phyloP scores from a whole-genome alignment of 805 yeast species.

The Ogataea parapolymorpha region DNA sequence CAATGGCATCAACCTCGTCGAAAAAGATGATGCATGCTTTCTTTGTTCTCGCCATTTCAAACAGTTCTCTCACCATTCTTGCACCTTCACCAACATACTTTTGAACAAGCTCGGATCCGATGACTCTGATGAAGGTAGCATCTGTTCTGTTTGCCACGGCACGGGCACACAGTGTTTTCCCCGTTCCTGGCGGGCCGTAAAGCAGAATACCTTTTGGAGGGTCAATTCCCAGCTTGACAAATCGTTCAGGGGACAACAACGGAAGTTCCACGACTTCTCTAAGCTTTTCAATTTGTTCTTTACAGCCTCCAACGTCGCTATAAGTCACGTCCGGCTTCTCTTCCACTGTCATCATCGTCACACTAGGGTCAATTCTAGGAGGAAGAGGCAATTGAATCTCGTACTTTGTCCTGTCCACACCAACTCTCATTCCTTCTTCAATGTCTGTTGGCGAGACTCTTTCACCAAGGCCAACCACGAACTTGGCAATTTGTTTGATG shows the following conservation, averaged over 20 bases:
- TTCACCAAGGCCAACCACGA: constrained; percentile 95
- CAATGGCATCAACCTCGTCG: constrained; percentile 98
- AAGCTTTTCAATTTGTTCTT: constrained; percentile 94
- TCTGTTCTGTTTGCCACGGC: constrained; percentile 99
- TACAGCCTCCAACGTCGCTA: constrained; percentile 97
- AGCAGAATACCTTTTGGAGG: constrained; percentile 97
- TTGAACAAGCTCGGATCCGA: constrained; percentile 97
- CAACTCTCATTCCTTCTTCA: constrained; percentile 99
- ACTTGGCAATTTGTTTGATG: constrained; percentile 96
- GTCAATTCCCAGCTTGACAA: constrained; percentile 94
- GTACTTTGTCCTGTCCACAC: constrained; percentile 96
- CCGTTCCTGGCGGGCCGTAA: constrained; percentile 99
- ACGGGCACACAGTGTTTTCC: constrained; percentile 96
- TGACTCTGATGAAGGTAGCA: constrained; percentile 96
- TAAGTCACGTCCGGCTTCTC: constrained; percentile 99
- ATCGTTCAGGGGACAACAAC: constrained; percentile 90
- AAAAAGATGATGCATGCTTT: constrained; percentile 97
- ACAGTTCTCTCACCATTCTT: constrained; percentile 96
- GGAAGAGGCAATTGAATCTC: constrained; percentile 97
- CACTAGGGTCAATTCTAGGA: constrained; percentile 95
- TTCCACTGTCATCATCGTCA: constrained; percentile 99
- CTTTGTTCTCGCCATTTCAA: constrained; percentile 98
- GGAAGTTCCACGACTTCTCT: constrained; percentile 97
- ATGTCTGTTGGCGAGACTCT: constrained; percentile 97
- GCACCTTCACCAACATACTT: constrained; percentile 99